Evolutionary conservation across 1,284 basidiomycete species (phyloP).

Genomic region (Puccinia hordei): DNA sequence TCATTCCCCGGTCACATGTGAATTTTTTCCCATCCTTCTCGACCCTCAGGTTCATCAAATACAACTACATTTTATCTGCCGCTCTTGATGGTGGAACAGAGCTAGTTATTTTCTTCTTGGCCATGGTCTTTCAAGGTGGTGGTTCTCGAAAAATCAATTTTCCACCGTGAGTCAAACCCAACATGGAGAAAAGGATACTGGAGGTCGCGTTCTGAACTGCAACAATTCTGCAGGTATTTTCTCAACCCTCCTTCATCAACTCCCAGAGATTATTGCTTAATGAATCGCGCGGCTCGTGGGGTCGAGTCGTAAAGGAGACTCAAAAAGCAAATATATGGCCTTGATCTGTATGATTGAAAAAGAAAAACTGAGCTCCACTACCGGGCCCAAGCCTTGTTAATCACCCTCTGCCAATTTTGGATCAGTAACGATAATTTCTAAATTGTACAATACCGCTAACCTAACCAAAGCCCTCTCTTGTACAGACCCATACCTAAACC

Average conservation of each 20-base stretch:
- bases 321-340: no score
- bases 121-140: conserved; percentile 44
- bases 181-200: no score
- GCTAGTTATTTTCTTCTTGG: conserved; percentile 20
- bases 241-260: conserved; percentile 8
- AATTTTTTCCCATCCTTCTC: neutral
- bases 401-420: no score
- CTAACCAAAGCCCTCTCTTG: no score
- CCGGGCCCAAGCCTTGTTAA: no score
- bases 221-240: conserved; percentile 24
- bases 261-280: conserved; percentile 34
- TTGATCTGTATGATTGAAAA: no score
- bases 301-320: neutral
- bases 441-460: no score
- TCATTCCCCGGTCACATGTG: neutral
- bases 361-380: no score
- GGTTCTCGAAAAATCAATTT: conserved; percentile 14
- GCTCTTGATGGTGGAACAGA: conserved; percentile 40
- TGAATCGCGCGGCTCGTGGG: conserved; percentile 8
- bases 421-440: no score
- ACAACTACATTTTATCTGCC: conserved; percentile 40
- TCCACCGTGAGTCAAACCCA: conserved; percentile 20
- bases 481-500: no score
- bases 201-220: no score
- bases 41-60: conserved; percentile 28